Conservation (phyloP, 2,329 filamentous ascomycete genomes). For the Penicillium thymicola region DNA sequence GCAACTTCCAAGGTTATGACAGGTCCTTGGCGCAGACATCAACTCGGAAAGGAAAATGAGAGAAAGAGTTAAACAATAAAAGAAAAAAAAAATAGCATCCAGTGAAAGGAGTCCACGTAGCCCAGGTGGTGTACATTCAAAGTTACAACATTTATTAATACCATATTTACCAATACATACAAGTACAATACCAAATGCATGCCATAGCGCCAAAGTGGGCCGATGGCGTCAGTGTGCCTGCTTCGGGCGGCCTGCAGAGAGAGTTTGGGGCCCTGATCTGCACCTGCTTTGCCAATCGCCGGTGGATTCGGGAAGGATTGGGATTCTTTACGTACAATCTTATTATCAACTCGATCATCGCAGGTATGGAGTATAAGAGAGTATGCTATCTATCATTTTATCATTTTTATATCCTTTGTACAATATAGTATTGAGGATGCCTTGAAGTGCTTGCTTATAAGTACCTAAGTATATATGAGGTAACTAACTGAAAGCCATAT, state of each 20-base stretch:
- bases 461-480: not conserved
- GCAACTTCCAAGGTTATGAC: not conserved
- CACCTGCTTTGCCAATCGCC: constrained; percentile 4
- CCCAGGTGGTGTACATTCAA: not conserved
- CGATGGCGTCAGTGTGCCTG: constrained; percentile 26
- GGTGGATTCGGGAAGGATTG: not conserved
- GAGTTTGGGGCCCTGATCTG: constrained; percentile 24
- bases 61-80: not conserved
- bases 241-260: constrained; percentile 24
- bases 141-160: no score
- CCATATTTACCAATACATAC: constrained; percentile 1
- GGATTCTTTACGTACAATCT: not conserved
- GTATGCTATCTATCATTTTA: not conserved
- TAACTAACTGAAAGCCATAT: not conserved
- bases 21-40: not conserved
- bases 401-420: not conserved
- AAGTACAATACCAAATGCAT: constrained; percentile 9
- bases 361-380: not conserved
- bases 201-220: constrained; percentile 19
- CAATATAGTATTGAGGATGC: not conserved
- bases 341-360: not conserved
- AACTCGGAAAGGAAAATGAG: not conserved
- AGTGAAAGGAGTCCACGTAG: constrained; percentile 7
- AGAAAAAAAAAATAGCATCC: not conserved
- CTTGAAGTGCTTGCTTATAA: not conserved